Base-by-base conservation (phyloP, 192 early-diverging fungal species). In the Coemansia sp. region DNA sequence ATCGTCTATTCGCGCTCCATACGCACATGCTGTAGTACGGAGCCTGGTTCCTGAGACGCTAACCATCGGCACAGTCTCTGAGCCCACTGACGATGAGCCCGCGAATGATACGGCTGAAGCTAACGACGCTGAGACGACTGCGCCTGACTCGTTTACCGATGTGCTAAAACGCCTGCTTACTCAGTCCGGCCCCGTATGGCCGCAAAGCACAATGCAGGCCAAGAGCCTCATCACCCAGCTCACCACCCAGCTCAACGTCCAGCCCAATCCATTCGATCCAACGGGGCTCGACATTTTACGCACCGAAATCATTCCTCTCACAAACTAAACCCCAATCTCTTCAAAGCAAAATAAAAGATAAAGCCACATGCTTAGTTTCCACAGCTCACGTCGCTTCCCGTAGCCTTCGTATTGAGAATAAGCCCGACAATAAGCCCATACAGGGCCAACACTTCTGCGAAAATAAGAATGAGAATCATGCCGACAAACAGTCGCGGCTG, bases 381-480 rank as follows among this genome's bases (percentile, higher is more conserved):
- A 56, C 73, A 81, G 79, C 79, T 73, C 24, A 81, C 73, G 32
- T 76, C 79, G 53, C 70, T 70, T 22, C 73, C 79, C 0, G 79
- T 75, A 4, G 79, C 71, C 85, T 92, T 93, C 60, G 92, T 91
- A 66, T 93, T 93, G 56, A 93, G 75, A 66, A 93, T 93, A 50
- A 93, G 84, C 9, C 88, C 89, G 19, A 93, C 92, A 70, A 93
- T 93, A 55, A 93, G 76, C 29, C 91, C 91, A 66, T 95, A 93
- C 59, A 92, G 85, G 58, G 90, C 90, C 83, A 94, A 76, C 21
- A 95, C 90, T 76, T 93, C 91, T 51, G 90, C 92, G 72, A 93
- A 93, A 89, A 93, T 95, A 47, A 92, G 85, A 64, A 95, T 90
- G 19, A 93, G 76, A 78, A 91, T 88, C 88, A 91, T 89, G 73